Evolutionary conservation across 352 stramenopile genomes (phyloP).

Genomic region (Globisporangium recalcitrans): DNA sequence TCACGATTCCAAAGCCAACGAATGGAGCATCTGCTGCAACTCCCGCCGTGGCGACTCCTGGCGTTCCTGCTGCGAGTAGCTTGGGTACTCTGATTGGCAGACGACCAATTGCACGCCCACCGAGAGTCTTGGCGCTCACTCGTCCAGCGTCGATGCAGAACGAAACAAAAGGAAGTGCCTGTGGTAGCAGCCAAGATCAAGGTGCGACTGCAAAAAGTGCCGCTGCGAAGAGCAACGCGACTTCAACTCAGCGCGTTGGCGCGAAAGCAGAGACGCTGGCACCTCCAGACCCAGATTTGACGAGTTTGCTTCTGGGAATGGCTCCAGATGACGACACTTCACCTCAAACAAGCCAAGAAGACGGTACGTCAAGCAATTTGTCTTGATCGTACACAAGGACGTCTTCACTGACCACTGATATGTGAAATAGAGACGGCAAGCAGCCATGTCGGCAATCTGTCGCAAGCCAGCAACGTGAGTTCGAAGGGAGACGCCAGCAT

Average conservation of each 20-base stretch:
- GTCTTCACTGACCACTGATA: background rate
- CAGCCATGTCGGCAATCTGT: background rate
- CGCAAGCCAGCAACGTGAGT: background rate
- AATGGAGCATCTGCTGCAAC: background rate
- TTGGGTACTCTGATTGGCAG: background rate
- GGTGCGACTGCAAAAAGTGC: background rate
- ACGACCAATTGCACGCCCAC: constrained; percentile 5
- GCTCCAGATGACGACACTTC: background rate
- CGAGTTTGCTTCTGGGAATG: constrained; percentile 3
- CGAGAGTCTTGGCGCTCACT: constrained; percentile 8
- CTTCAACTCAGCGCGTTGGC: background rate
- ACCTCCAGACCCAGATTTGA: background rate
- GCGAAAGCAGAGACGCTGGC: background rate
- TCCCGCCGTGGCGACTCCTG: background rate
- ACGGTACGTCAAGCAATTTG: background rate
- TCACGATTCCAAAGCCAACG: background rate
- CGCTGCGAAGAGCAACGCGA: background rate
- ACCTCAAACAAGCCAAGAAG: constrained; percentile 15
- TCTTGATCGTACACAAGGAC: background rate
- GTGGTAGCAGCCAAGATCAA: background rate
- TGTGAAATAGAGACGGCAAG: background rate
- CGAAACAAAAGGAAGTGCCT: background rate
- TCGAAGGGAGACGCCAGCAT: background rate
- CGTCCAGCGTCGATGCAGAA: background rate
- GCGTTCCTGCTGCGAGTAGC: background rate